Conservation (phyloP, 805 yeast species). For the Clavispora phyllophila region DNA sequence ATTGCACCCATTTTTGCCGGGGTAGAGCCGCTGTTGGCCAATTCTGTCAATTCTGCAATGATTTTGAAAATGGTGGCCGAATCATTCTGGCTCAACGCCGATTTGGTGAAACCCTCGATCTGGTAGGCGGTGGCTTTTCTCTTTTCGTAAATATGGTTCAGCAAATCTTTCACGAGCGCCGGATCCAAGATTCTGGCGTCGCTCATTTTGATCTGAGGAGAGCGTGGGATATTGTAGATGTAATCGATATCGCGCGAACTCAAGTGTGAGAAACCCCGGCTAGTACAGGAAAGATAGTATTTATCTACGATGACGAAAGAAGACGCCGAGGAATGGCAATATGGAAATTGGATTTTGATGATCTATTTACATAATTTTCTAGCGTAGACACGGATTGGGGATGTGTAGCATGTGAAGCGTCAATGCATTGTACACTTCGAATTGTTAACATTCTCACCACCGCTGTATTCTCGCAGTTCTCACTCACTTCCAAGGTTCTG, state of each 20-base stretch:
- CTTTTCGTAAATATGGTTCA: conserved; percentile 42
- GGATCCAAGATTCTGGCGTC: conserved; percentile 28
- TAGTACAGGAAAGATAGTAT: background rate
- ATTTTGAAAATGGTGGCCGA: conserved; percentile 54
- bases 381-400: no score
- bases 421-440: no score
- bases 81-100: conserved; percentile 57
- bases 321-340: no score
- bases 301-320: no score
- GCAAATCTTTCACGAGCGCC: conserved; percentile 36
- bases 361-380: no score
- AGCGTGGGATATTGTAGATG: no score
- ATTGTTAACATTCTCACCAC: no score
- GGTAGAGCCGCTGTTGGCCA: conserved; percentile 62
- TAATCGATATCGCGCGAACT: background rate
- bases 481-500: no score
- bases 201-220: conserved; percentile 8
- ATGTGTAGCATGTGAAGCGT: no score
- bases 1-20: conserved; percentile 89
- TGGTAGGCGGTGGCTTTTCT: conserved; percentile 51
- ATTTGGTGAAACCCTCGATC: conserved; percentile 71
- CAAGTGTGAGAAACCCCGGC: no score
- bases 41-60: conserved; percentile 75
- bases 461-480: no score
- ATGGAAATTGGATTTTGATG: no score